phyloP scores from a whole-genome alignment of 306 rosid genomes.

The Cyclanthera cordifolia region DNA sequence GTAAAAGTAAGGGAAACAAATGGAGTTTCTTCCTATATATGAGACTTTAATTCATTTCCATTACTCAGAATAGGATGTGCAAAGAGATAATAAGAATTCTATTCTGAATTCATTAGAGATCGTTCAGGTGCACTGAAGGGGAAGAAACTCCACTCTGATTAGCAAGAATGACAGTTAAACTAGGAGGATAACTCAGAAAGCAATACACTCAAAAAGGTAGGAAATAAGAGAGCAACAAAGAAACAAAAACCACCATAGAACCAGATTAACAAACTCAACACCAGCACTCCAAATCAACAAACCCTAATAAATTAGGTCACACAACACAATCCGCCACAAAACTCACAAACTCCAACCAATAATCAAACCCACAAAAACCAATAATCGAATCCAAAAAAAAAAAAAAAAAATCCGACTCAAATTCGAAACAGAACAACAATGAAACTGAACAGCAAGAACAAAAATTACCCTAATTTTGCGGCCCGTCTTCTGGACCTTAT shows the following conservation, averaged over 20 bases:
- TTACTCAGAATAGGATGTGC: neutral
- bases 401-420: neutral
- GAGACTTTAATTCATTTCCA: neutral
- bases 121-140: neutral
- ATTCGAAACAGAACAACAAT: neutral
- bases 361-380: neutral
- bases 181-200: neutral
- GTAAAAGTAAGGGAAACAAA: neutral
- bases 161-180: neutral
- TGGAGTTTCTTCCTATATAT: neutral
- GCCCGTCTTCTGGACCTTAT: constrained; percentile 26
- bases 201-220: neutral
- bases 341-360: neutral
- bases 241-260: neutral
- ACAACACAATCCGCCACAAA: neutral
- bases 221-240: neutral
- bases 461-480: constrained; percentile 32
- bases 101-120: neutral
- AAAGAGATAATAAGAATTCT: neutral
- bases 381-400: neutral
- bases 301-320: neutral
- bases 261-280: neutral
- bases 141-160: neutral
- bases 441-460: constrained; percentile 11
- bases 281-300: neutral